A percentile compares a stretch with the other conserved stretches of the same genome.
Conservation (phyloP, 805 yeast genomes). For the Debaryomyces maramus region DNA sequence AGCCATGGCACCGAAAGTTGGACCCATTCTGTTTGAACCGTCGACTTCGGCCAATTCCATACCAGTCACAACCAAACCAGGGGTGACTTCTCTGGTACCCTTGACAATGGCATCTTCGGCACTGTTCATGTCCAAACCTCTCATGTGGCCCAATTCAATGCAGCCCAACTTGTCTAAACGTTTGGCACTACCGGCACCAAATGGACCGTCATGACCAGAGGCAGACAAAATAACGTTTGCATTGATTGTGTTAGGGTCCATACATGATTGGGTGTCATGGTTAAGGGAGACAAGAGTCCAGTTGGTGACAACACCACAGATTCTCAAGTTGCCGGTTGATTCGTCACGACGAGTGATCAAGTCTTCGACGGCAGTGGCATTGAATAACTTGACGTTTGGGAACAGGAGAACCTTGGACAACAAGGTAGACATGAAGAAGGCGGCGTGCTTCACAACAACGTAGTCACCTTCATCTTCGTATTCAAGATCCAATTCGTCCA, state of each 20-base stretch:
- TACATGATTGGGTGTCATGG: slow-evolving; percentile 75
- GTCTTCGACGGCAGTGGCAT: slow-evolving; percentile 81
- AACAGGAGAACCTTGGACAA: slow-evolving; percentile 66
- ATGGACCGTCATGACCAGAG: slow-evolving; percentile 82
- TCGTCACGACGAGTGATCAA: slow-evolving; percentile 68
- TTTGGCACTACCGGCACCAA: slow-evolving; percentile 78
- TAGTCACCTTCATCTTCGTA: slow-evolving; percentile 81
- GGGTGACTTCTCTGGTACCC: slow-evolving; percentile 62
- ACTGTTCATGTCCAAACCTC: slow-evolving; percentile 74
- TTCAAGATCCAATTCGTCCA: slow-evolving; percentile 61
- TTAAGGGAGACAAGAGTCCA: slow-evolving; percentile 78
- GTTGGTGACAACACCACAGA: slow-evolving; percentile 81
- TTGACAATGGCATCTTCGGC: slow-evolving; percentile 78
- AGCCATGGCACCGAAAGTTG: slow-evolving; percentile 82
- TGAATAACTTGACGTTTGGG: slow-evolving; percentile 75
- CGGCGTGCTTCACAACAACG: slow-evolving; percentile 80
- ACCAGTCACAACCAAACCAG: slow-evolving; percentile 69
- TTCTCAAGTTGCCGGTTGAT: slow-evolving; percentile 54
- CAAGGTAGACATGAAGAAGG: slow-evolving; percentile 70
- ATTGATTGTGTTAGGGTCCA: slow-evolving; percentile 82
- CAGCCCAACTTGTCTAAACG: slow-evolving; percentile 43
- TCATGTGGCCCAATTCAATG: slow-evolving; percentile 60
- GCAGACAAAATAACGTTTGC: slow-evolving; percentile 64
- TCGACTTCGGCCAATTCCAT: slow-evolving; percentile 80
- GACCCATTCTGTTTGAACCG: slow-evolving; percentile 82